phyloP scores from a whole-genome alignment of 106 monocot genomes.

The Triglochin maritima region DNA sequence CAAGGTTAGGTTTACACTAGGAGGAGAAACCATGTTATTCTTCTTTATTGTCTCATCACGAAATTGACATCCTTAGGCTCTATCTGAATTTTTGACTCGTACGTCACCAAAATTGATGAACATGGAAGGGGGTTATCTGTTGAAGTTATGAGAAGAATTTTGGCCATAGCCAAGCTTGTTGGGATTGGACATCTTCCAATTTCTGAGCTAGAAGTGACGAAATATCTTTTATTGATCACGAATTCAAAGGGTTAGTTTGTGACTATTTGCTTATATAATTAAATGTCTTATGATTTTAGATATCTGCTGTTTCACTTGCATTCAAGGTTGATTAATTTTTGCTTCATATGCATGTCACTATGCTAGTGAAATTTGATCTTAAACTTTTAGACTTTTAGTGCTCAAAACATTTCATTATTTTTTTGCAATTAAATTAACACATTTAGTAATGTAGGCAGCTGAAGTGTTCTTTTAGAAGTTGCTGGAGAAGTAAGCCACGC shows the following conservation, averaged over 20 bases:
- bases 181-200: conserved; percentile 23
- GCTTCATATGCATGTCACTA: no score
- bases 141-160: conserved; percentile 38
- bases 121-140: conserved; percentile 6
- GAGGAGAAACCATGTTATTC: no score
- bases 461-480: conserved; percentile 69
- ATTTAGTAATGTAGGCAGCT: conserved; percentile 38
- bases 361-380: no score
- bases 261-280: not conserved
- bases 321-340: not conserved
- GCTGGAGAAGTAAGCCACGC: conserved; percentile 32
- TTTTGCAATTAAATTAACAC: not conserved
- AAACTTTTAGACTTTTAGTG: no score
- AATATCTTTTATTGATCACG: conserved; percentile 39
- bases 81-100: no score
- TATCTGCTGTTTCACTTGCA: not conserved
- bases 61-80: no score
- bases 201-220: conserved; percentile 58
- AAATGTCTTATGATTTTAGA: no score
- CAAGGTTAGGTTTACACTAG: no score
- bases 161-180: conserved; percentile 43
- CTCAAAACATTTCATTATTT: not conserved
- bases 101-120: not conserved
- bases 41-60: no score
- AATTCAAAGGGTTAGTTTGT: conserved; percentile 46